Evolutionary conservation across 768 basidiomycete species (phyloP), one percentile per base, ranked within the genome.

Genomic region (Flagelloscypha sp.): DNA sequence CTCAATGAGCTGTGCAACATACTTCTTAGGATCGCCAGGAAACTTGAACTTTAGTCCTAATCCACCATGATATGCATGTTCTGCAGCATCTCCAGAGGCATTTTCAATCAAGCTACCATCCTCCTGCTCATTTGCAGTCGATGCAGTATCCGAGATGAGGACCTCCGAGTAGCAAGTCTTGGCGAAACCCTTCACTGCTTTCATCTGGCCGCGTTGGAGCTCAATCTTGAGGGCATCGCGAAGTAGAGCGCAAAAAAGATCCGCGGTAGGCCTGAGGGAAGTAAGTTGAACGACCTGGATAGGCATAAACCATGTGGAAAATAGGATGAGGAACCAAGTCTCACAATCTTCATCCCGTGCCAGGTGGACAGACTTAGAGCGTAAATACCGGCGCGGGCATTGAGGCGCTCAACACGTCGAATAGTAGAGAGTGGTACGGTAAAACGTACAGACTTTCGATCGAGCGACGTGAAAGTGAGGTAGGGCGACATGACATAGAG

Each of bases 101-200:
- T 65, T 65, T 30, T 70, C 72, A 22, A 73, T 70, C 40, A 82
- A 55, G 38, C 74, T 78, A 1, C 74, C 79, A 25, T 85, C 80
- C 46, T 84, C 82, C 25, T 71, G 68, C 46, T 79, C 83, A 35
- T 77, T 81, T 13, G 66, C 72, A n/a, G 68, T 68, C 2, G 66
- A 60, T 6, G 73, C 68, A 0, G 72, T 63, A 3, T 72, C 61
- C 1, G 73, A 66, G 11, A 93, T 59, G 3, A 97, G 74, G n/a
- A 72, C 76, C 58, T 98, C 95, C 0, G 93, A 95, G 57, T 94
- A 97, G 53, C 92, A 86, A 1, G 89, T 87, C 60, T 86, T 84
- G 20, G 86, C 76, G 54, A 98, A 97, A 9, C 71, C 68, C 57
- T 93, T 95, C 40, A 97, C 84, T 9, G 66, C 62, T 58, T 95